Evolutionary conservation across 495 filamentous ascomycete species (phyloP), one percentile per base, ranked within the genome.

Genomic region (Lepraria neglecta): DNA sequence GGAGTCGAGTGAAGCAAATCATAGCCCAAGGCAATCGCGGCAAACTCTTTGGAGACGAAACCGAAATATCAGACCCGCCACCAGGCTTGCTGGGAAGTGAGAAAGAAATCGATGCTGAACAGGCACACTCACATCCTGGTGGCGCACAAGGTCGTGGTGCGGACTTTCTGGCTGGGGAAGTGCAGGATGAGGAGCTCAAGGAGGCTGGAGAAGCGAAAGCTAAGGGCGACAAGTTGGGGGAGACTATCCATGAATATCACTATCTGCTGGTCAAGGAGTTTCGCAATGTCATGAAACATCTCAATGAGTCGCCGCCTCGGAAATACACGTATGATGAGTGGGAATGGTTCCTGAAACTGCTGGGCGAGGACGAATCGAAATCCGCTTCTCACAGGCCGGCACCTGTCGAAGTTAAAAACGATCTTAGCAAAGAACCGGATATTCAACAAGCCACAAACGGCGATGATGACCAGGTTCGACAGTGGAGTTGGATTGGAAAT

Each of bases 321-420:
- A 80, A 85, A 68, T 96, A 92, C 71, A 79, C 80, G 15, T 95
- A 89, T 69, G 74, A 84, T 10, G 89, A 95, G 69, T 96, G 91
- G 91, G 82, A 84, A 10, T 89, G 85, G 74, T 95, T 84, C 68
- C 79, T 96, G 21, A 79, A 78, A 28, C 78, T 96, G 3, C 79
- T 92, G 17, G 89, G 88, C 17, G 82, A 90, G 69, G 80, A 92
- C 65, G 84, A 87, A 67, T 71, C 71, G 31, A 69, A 71, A 14
- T 7, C 65, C 10, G 56, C 64, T 12, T 40, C 42, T 21, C 74
- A 74, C 59, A 56, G 69, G 48, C 58, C 51, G 50, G 64, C 69
- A 4, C 59, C 67, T n/a, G 52, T 67, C 52, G 35, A 68, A 24
- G 43, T 61, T 10, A 56, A 61, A 4, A 38, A 68, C 10, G 64